These are phyloP conservation scores for Gaillardinia entomophila DNA, from an alignment of 805 yeast genomes.

Conservation along the genomic window DNA sequence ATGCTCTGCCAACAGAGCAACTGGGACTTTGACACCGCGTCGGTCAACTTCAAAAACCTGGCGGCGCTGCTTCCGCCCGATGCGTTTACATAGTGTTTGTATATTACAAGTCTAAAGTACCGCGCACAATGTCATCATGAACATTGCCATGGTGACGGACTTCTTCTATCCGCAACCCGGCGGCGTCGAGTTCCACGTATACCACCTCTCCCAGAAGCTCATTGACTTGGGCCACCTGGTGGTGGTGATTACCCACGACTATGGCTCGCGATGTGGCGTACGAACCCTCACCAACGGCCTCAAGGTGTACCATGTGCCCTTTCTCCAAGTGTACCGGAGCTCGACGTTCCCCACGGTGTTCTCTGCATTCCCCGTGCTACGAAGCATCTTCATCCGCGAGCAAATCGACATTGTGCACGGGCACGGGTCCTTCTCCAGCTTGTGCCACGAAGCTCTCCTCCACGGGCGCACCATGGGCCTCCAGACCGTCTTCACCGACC, in stretches of 20 bases:
- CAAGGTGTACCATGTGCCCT: slow-evolving; percentile 89
- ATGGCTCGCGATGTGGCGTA: slow-evolving; percentile 77
- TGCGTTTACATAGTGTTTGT: slow-evolving; percentile 16
- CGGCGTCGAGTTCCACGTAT: slow-evolving; percentile 93
- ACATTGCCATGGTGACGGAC: slow-evolving; percentile 79
- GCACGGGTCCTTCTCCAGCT: slow-evolving; percentile 82
- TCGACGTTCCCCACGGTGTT: slow-evolving; percentile 87
- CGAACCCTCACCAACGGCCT: slow-evolving; percentile 83
- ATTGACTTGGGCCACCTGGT: slow-evolving; percentile 82
- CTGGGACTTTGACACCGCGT: slow-evolving; percentile 72
- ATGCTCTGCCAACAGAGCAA: slow-evolving; percentile 84
- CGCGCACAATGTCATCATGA: slow-evolving; percentile 11
- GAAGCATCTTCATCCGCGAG: slow-evolving; percentile 85
- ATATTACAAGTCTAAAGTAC: too few species aligned
- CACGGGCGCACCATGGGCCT: slow-evolving; percentile 93
- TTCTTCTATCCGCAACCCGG: slow-evolving; percentile 98
- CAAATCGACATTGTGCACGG: slow-evolving; percentile 87
- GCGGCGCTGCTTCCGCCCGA: slow-evolving; percentile 43
- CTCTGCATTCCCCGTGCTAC: slow-evolving; percentile 74
- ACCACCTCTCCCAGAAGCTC: slow-evolving; percentile 81
- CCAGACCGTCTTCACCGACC: slow-evolving; percentile 90
- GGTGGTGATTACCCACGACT: slow-evolving; percentile 81
- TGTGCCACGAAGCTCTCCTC: slow-evolving; percentile 87
- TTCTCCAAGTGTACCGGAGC: slow-evolving; percentile 71
- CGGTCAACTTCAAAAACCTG: slow-evolving; percentile 64